Evolutionary conservation across 2,329 filamentous ascomycete genomes (phyloP).

Genomic region (Dactylellina sp.): DNA sequence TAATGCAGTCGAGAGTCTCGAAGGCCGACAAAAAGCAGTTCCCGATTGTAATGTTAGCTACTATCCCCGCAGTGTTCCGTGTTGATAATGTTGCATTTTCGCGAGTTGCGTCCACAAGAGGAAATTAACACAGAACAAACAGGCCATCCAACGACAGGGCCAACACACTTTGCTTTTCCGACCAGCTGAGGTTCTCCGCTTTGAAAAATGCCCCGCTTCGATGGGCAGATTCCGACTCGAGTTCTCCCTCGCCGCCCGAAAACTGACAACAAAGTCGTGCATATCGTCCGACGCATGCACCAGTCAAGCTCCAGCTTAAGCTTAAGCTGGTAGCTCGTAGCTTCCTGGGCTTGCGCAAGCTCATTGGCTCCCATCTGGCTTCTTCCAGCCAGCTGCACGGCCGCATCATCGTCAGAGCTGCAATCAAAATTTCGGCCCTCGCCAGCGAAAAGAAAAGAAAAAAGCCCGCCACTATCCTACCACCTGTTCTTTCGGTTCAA

Average conservation of each 20-base stretch:
- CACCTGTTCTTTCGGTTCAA: conserved; percentile 42
- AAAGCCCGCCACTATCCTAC: conserved; percentile 3
- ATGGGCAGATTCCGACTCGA: conserved; percentile 1
- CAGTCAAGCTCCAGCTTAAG: conserved; percentile 34
- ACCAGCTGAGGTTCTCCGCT: background rate
- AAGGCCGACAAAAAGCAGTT: too few species aligned
- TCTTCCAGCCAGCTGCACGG: conserved; percentile 29
- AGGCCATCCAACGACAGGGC: conserved; percentile 6
- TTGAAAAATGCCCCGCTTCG: conserved; percentile 27
- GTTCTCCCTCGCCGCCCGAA: background rate
- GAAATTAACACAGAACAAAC: conserved; percentile 26
- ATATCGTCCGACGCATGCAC: conserved; percentile 28
- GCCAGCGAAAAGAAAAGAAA: conserved; percentile 7
- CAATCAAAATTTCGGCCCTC: background rate
- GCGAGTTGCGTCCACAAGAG: background rate
- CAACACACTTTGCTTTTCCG: conserved; percentile 23
- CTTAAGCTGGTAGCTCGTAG: conserved; percentile 30
- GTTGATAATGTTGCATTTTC: conserved; percentile 40
- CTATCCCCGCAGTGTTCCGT: too few species aligned
- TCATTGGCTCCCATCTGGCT: conserved; percentile 27
- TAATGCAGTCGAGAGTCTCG: too few species aligned
- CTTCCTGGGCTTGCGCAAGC: conserved; percentile 21
- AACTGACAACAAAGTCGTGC: conserved; percentile 51
- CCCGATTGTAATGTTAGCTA: too few species aligned
- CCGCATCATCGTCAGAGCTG: conserved; percentile 31